Evolutionary conservation across 164 flowering plant genomes (phyloP).

Genomic region (Magnolia changhungtana): DNA sequence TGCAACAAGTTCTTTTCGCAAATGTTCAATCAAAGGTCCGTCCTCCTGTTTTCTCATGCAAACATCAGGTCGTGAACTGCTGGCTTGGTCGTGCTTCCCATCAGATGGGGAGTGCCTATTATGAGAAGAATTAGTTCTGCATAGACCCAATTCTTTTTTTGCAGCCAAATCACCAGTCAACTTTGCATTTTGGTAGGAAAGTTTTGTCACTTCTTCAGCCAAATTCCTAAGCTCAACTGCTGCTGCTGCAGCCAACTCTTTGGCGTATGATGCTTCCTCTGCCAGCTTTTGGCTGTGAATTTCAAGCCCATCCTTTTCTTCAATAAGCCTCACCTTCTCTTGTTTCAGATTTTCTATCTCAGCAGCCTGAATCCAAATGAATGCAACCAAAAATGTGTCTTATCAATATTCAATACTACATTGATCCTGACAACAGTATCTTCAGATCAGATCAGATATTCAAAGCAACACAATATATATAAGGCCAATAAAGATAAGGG

Average conservation of each 20-base stretch:
- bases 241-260: slow-evolving; percentile 90
- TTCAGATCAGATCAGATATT: no score
- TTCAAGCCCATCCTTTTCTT: slow-evolving; percentile 69
- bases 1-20: slow-evolving; percentile 46
- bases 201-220: slow-evolving; percentile 86
- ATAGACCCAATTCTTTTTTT: slow-evolving; percentile 34
- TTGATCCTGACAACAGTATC: background rate
- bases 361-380: slow-evolving; percentile 42
- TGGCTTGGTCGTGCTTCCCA: slow-evolving; percentile 24
- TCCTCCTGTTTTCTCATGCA: slow-evolving; percentile 31
- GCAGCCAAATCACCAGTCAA: slow-evolving; percentile 52
- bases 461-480: background rate
- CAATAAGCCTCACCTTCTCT: slow-evolving; percentile 50
- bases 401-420: background rate
- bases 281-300: slow-evolving; percentile 58
- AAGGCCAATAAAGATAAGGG: background rate
- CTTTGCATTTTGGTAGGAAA: slow-evolving; percentile 73
- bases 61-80: slow-evolving; percentile 23
- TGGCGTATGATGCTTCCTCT: slow-evolving; percentile 88
- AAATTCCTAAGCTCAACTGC: slow-evolving; percentile 77
- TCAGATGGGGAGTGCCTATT: slow-evolving; percentile 28
- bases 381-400: background rate
- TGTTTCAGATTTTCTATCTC: slow-evolving; percentile 68
- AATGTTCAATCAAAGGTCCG: slow-evolving; percentile 35
- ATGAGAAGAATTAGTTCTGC: slow-evolving; percentile 32